Evolutionary conservation across 129 eudicot genomes (phyloP).

Genomic region (Ambrosia artemisiifolia): DNA sequence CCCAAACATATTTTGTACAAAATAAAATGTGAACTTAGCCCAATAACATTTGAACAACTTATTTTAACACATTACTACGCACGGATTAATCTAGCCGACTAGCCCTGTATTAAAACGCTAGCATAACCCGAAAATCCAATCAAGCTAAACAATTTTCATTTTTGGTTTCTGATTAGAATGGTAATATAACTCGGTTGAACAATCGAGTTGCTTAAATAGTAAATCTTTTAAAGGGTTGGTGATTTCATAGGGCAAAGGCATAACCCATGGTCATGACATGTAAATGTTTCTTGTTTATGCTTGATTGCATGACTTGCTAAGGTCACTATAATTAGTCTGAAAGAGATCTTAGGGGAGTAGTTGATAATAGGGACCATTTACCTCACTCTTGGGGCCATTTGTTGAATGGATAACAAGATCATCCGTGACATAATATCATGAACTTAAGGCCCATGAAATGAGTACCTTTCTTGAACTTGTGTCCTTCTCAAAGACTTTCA

Average conservation of each 20-base stretch:
- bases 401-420: conserved; percentile 15
- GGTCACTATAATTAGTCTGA: conserved; percentile 3
- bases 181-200: not conserved
- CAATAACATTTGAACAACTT: too few species aligned
- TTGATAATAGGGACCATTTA: conserved; percentile 27
- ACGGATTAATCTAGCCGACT: too few species aligned
- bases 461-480: conserved; percentile 4
- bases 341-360: conserved; percentile 20
- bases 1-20: too few species aligned
- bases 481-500: not conserved
- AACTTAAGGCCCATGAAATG: conserved; percentile 11
- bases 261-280: not conserved
- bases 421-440: conserved; percentile 3
- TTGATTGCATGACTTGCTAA: conserved; percentile 11
- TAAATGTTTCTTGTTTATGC: conserved; percentile 2
- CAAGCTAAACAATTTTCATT: too few species aligned
- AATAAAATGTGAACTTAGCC: too few species aligned
- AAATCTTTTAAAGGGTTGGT: not conserved
- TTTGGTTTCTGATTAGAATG: not conserved
- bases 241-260: not conserved
- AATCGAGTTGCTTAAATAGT: not conserved
- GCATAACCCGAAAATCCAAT: too few species aligned
- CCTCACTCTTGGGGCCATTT: conserved; percentile 7
- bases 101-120: too few species aligned
- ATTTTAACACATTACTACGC: too few species aligned